Percentiles rank a stretch among this genome's conserved stretches.
Evolutionary conservation across 2,329 filamentous ascomycete genomes (phyloP).

Genomic region (Leptographium wingfieldii): DNA sequence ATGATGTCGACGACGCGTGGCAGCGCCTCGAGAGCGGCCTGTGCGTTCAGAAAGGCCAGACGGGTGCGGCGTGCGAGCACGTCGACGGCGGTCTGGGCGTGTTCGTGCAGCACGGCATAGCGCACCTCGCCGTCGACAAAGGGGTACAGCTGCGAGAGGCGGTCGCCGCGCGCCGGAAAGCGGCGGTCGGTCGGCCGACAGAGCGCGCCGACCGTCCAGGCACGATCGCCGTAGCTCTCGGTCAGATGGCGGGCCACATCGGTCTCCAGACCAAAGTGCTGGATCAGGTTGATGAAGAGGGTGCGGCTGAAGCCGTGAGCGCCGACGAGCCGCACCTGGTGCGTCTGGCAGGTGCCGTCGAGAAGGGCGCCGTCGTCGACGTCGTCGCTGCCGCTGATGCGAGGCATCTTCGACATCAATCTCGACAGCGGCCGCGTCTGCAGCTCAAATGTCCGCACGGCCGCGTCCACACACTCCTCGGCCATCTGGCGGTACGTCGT

Average conservation of each 20-base stretch:
- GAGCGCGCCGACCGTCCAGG: slow-evolving; percentile 78
- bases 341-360: slow-evolving; percentile 62
- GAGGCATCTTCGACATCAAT: slow-evolving; percentile 27
- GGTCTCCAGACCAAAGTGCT: slow-evolving; percentile 84
- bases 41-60: slow-evolving; percentile 81
- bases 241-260: slow-evolving; percentile 84
- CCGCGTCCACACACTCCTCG: slow-evolving; percentile 72
- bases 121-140: slow-evolving; percentile 87
- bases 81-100: slow-evolving; percentile 82
- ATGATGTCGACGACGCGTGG: slow-evolving; percentile 83
- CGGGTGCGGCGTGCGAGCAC: slow-evolving; percentile 75
- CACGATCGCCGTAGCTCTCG: slow-evolving; percentile 79
- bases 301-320: slow-evolving; percentile 73
- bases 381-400: slow-evolving; percentile 53
- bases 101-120: slow-evolving; percentile 79
- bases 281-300: slow-evolving; percentile 89
- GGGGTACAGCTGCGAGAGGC: slow-evolving; percentile 70
- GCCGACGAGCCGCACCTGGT: slow-evolving; percentile 59
- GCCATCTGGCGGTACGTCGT: slow-evolving; percentile 85
- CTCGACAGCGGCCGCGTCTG: slow-evolving; percentile 28
- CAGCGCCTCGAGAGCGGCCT: slow-evolving; percentile 76
- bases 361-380: slow-evolving; percentile 60
- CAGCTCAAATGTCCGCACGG: slow-evolving; percentile 53
- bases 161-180: slow-evolving; percentile 73
- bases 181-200: slow-evolving; percentile 63